phyloP scores from a whole-genome alignment of 768 basidiomycete genomes.

The Lentinus brumalis region DNA sequence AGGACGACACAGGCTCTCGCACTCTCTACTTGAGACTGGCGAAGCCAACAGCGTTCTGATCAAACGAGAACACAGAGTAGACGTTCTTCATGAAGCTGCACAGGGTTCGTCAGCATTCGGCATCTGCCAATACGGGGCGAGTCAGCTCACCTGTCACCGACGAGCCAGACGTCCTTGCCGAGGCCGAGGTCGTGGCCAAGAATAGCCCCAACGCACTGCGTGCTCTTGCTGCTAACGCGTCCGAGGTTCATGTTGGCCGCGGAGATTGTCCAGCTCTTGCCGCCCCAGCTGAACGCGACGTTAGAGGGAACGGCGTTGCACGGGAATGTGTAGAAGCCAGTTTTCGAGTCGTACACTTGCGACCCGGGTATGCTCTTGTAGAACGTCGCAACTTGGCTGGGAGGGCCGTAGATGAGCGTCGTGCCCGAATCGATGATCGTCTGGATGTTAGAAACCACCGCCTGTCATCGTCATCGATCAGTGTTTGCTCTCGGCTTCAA shows the following conservation, averaged over 20 bases:
- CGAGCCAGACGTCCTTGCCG: slow-evolving; percentile 32
- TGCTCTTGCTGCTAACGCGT: slow-evolving; percentile 8
- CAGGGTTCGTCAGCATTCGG: neutral
- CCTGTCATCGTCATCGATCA: no score
- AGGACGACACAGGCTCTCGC: no score
- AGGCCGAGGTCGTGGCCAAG: slow-evolving; percentile 33
- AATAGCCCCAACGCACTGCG: slow-evolving; percentile 32
- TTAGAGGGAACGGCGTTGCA: slow-evolving; percentile 24
- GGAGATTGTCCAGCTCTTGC: slow-evolving; percentile 35
- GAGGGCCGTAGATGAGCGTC: slow-evolving; percentile 32
- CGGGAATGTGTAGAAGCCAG: slow-evolving; percentile 32
- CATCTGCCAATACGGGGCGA: neutral
- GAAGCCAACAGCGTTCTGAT: slow-evolving; percentile 13
- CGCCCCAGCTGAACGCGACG: slow-evolving; percentile 32
- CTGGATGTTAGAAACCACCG: neutral
- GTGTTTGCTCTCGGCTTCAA: no score
- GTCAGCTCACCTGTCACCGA: slow-evolving; percentile 27
- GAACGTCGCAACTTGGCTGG: slow-evolving; percentile 23
- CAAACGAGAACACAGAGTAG: slow-evolving; percentile 13
- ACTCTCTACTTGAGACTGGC: neutral
- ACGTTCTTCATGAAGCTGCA: slow-evolving; percentile 18
- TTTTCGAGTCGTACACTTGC: slow-evolving; percentile 23
- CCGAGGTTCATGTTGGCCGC: slow-evolving; percentile 32
- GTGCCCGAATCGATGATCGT: slow-evolving; percentile 35
- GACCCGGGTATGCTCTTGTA: slow-evolving; percentile 26